Evolutionary conservation across 2,329 filamentous ascomycete genomes (phyloP), one percentile per base, ranked within the genome.

Genomic region (Fusarium duplospermum): DNA sequence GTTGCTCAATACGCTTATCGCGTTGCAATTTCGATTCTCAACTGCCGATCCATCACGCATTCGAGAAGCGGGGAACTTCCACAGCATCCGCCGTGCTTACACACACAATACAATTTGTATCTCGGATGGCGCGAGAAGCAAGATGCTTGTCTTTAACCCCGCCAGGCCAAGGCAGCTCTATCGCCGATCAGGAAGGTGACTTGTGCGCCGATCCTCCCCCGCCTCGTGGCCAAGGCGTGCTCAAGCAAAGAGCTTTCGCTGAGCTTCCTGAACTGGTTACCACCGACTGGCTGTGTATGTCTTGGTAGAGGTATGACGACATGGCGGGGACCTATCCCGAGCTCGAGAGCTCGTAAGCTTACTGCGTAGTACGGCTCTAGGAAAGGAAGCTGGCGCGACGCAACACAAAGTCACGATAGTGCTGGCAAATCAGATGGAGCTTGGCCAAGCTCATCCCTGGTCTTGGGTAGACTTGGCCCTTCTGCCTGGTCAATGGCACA

Each of bases 191-290:
- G 73, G 73, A 62, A 75, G 73, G 73, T 75, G 14, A 64, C 38
- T 45, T 65, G 50, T 24, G 16, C 36, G 45, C 50, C 2, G 50
- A 69, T 61, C 57, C 66, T 45, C 35, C 59, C 73, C 66, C 72
- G 57, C 72, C 61, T 40, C n/a, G 47, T 33, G 52, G 62, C 69
- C 71, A 71, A 72, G 64, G 58, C 63, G 45, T 58, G 65, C 33
- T 29, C 40, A 35, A n/a, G 61, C 50, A 45, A 58, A 8, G 31
- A 27, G 36, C 16, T 36, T 35, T 13, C 16, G n/a, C 10, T 18
- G 63, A 62, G 61, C 72, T 76, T 71, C 74, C 72, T 40, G 54
- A 75, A 64, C 31, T 10, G 65, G 74, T 65, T 75, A 76, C 65
- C 50, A 59, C 42, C 16, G 27, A 27, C 36, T 35, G 22, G 45